Base-by-base conservation (phyloP, 345 rosid genomes). In the Mallotus nudiflorus region DNA sequence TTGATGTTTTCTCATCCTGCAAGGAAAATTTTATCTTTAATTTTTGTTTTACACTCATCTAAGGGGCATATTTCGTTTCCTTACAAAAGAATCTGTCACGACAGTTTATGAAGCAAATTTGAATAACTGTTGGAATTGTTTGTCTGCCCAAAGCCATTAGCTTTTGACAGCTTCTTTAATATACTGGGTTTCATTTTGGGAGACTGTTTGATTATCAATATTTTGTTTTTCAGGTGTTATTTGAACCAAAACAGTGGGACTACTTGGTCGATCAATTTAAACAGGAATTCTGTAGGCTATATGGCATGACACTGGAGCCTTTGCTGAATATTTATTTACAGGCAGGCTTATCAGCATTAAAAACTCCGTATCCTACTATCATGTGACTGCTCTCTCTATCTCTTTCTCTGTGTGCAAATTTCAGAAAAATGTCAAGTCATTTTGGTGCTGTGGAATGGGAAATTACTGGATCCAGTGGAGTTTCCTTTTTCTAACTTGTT, bases 231-330 rank as follows among this genome's bases (percentile, higher is more conserved):
- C 88, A 95, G 99, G 87, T 69, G 70, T 82, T 95, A 71, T 95
- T 95, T 78, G 97, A 95, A 80, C 78, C 85, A 15, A 85, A 82
- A 83, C 98, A 92, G 74, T 95, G 99, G 99, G 98, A 92, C 79
- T 76, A 79, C 83, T 81, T 95, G 81, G 98, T 89, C 75, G 82
- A 89, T 56, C 96, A 86, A 73, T 95, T 95, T 75, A 90, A 88
- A 80, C 92, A 86, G 78, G 99, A 95, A 78, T 90, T 95, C 84
- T 92, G 88, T 88, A 86, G 78, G 85, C 75, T 95, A 68, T 90
- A 92, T 80, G 99, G 99, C 86, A 95, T 95, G 98, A 86, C 99
- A 20, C 71, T 85, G 61, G 98, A 92, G 82, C 97, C 99, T 20
- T 75, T 95, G 76, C 77, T 95, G 77, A 92, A 88, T 82, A 95